Evolutionary conservation across 208 protist genomes (phyloP).

Genomic region (Phytomonas sp.): DNA sequence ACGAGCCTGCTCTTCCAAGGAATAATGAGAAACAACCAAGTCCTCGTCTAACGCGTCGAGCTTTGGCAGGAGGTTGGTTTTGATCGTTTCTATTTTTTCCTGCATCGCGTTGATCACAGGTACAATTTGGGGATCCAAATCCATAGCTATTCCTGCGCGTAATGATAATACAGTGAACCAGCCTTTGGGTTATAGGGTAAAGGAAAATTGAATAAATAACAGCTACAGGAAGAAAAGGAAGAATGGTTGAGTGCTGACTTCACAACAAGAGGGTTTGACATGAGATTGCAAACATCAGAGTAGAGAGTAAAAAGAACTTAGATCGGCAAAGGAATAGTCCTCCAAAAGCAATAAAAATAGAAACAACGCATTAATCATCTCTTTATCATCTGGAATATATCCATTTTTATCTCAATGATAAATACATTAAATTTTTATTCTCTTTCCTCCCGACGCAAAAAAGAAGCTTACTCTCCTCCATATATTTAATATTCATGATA

Average conservation of each 20-base stretch:
- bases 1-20: slow-evolving; percentile 66
- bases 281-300: slow-evolving; percentile 1
- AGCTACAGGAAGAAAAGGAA: slow-evolving; percentile 3
- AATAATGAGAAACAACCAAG: slow-evolving; percentile 53
- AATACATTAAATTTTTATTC: neutral
- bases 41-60: slow-evolving; percentile 63
- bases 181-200: slow-evolving; percentile 6
- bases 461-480: neutral
- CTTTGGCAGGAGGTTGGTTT: slow-evolving; percentile 30
- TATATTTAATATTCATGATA: neutral
- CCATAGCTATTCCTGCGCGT: slow-evolving; percentile 13
- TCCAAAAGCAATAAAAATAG: slow-evolving; percentile 8
- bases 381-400: neutral
- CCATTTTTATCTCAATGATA: slow-evolving; percentile 1
- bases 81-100: slow-evolving; percentile 20
- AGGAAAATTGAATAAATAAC: slow-evolving; percentile 10
- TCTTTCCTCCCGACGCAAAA: slow-evolving; percentile 1
- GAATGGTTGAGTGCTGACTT: neutral
- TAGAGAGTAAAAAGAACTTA: slow-evolving; percentile 6
- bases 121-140: slow-evolving; percentile 58
- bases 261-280: slow-evolving; percentile 3
- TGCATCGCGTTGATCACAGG: slow-evolving; percentile 41
- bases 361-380: neutral
- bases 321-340: neutral
- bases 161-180: slow-evolving; percentile 17